Evolutionary conservation across 2,329 filamentous ascomycete genomes (phyloP), one percentile per base, ranked within the genome.

Genomic region (Trichoderma oligosporum): DNA sequence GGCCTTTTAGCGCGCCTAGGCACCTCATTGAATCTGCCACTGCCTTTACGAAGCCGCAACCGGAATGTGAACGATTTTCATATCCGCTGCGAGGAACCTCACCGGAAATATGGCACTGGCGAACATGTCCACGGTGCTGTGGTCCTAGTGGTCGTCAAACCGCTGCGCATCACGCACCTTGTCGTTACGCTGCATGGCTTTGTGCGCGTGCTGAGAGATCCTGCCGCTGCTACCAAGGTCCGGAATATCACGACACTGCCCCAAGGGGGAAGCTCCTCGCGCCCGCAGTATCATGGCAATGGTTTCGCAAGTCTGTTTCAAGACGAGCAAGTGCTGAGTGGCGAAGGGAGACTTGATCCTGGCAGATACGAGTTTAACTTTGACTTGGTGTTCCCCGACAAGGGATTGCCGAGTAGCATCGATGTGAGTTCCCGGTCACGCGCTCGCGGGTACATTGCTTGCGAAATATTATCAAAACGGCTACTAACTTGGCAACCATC

Each of bases 391-490:
- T 89, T 91, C 63, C 87, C 87, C 2, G 76, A 81, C 48, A 82
- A 84, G 64, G 82, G 81, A 4, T 74, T 94, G 58, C 89, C 89
- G n/a, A 96, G 90, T 73, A 97, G 93, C 71, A 93, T 99, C 68
- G 92, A 96, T 74, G 93, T 97, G 81, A 68, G 89, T 78, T 46
- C 18, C 45, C 29, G 14, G 6, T 42, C 18, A n/a, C 39, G 29
- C 24, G 38, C 18, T 6, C 41, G 27, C 47, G 22, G 29, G 35
- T 35, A 20, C 31, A 39, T 38, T 45, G 51, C 44, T 20, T 20
- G 7, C 44, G 11, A 22, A 11, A 20, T n/a, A 12, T 39, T 51
- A 18, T 12, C 18, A 45, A 24, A 12, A 18, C 38, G 11, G 12
- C 59, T 49, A 49, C 60, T 63, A 41, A 65, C 56, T 14, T 18